These are phyloP conservation scores for Plasmodium cynomolgi DNA, from an alignment of 169 alveolate genomes.

Conservation along the genomic window DNA sequence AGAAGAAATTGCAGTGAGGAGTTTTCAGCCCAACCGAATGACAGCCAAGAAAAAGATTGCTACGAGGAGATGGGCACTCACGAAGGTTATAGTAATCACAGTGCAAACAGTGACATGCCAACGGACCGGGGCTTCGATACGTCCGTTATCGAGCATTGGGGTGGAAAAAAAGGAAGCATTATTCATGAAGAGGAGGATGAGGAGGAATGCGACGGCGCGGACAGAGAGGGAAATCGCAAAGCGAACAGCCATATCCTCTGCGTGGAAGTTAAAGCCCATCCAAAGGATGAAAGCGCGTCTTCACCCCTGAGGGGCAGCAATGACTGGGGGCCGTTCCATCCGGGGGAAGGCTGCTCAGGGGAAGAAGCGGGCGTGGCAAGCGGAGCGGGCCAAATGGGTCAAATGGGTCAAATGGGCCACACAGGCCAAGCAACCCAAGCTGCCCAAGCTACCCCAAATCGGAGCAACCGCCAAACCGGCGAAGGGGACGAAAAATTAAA, in stretches of 20 bases:
- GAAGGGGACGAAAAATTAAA: background rate
- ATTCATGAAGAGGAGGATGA: background rate
- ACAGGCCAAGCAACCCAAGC: background rate
- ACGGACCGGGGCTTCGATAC: background rate
- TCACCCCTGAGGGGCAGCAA: background rate
- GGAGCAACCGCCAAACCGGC: background rate
- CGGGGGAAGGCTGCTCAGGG: background rate
- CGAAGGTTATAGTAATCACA: background rate
- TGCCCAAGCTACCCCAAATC: background rate
- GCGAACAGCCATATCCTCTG: background rate
- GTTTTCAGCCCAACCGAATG: conserved; percentile 2
- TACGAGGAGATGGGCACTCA: background rate
- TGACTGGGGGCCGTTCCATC: background rate
- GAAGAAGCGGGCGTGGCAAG: background rate
- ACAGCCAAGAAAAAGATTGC: background rate
- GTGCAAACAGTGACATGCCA: background rate
- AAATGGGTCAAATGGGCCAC: background rate
- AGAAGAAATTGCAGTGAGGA: background rate
- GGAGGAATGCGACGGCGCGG: background rate
- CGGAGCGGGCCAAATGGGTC: background rate
- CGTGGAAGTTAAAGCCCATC: background rate
- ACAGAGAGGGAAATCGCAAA: background rate
- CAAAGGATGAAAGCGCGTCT: background rate
- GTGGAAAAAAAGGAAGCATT: background rate
- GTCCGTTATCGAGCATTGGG: background rate